Base-by-base conservation (phyloP, 2,329 filamentous ascomycete species). In the Claviceps spartinae region DNA sequence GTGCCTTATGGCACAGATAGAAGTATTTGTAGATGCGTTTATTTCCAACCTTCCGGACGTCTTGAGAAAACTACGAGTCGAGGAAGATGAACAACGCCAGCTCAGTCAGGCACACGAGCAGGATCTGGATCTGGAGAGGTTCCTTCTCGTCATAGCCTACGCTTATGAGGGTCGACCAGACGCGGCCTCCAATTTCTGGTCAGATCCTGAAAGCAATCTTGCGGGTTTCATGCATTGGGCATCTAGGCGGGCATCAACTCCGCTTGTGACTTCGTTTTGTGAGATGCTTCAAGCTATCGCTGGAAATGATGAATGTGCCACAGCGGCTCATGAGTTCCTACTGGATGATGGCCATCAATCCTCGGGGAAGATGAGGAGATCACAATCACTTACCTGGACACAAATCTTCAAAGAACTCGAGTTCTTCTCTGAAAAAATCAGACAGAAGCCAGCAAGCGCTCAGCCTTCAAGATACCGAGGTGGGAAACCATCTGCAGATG, bases 211-310 rank as follows among this genome's bases (percentile, higher is more conserved):
- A 61, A 89, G 89, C 62, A 95, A 96, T 59, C 73, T 98, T 36
- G 87, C 90, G 56, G 93, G 93, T 0, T 98, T 98, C 64, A 77
- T 98, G 64, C 87, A 95, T 57, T 98, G 93, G 93, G 87, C 90
- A n/a, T 95, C 93, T 3, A 85, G 88, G 59, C 79, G 93, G 60
- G 89, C 95, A 55, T 95, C 94, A 0, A 96, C 94, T 0, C 93
- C 93, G n/a, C 78, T 95, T 24, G 90, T 95, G 54, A 93, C 88
- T 55, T 90, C 91, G 13, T 98, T 97, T 60, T 98, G 93, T 66
- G 91, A 97, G 64, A 91, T 98, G 82, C 74, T 98, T 16, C 86
- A 89, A 62, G 85, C 90, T 1, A 83, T 98, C 47, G 88, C 93
- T 0, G 82, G 84, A 49, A 88, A 88, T 50, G 81, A 88, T 51